Base-by-base conservation (phyloP, 805 yeast species). In the Ogataea neopini region DNA sequence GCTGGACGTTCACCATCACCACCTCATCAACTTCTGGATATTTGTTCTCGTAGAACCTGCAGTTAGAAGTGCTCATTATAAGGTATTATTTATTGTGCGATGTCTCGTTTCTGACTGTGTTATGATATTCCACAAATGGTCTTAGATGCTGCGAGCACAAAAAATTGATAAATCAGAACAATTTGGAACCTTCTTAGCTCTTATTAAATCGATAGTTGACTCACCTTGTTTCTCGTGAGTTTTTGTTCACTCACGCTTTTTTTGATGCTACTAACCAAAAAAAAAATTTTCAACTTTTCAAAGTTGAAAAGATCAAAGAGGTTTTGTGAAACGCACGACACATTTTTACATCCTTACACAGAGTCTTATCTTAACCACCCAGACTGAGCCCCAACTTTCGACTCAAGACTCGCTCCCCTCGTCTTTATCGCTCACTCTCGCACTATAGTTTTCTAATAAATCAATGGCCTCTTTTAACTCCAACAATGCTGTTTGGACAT, bases 11-110 rank as follows among this genome's bases (percentile, higher is more conserved):
- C 66, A 94, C 99, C 96, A 94, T 92, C 56, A 94, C 98, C 59
- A 94, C 96, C 69, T 94, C 99, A 60, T 94, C 99, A 63, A 94
- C 96, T 72, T 94, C 99, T 51, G 99, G 99, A 76, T 84, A 94
- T 72, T 91, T 92, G 81, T 91, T 94, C 73, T 92, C 99, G 70
- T 94, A 94, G 73, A 86, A 94, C 75, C 99, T 86, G 76, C 97
- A 91, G 69, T 88, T 84, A 40, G 96, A 84, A 34, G 88, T 81
- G 63, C 91, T 84, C 96, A 88, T 88, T 19, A n/a, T 30, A 6
- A n/a, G 25, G 8, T 6, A 39, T 3, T 37, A n/a, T 15, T 15
- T 6, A 30, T 4, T 30, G 34, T 30, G 34, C 34, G 18, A 14
- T 30, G 17, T 28, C 15, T 18, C 34, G 34, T 30, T 18, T 30